These are phyloP conservation scores for Lachnum nothofagi DNA, from an alignment of 2,329 filamentous ascomycete genomes.

Conservation along the genomic window DNA sequence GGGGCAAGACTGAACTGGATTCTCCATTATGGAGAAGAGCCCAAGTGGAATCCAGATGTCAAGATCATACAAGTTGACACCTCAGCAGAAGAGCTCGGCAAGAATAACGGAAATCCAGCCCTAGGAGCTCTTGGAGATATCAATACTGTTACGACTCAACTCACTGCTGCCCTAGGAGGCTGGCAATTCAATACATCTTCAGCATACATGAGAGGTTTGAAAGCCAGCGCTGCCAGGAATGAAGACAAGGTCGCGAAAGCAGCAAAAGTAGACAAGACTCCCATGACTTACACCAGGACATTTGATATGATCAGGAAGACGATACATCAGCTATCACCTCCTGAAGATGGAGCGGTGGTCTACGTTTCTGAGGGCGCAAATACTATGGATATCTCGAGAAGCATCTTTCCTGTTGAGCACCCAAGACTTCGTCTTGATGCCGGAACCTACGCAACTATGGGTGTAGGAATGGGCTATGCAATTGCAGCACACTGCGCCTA, in stretches of 20 bases:
- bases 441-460: conserved; percentile 56
- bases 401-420: conserved; percentile 48
- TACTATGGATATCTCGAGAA: conserved; percentile 57
- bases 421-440: conserved; percentile 53
- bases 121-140: conserved; percentile 50
- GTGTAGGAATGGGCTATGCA: conserved; percentile 52
- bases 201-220: conserved; percentile 33
- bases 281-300: conserved; percentile 46
- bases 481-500: conserved; percentile 53
- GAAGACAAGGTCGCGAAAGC: conserved; percentile 40
- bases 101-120: conserved; percentile 43
- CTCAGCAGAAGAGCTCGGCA: conserved; percentile 42
- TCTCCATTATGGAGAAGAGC: conserved; percentile 49
- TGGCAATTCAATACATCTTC: conserved; percentile 41
- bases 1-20: conserved; percentile 56
- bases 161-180: conserved; percentile 37
- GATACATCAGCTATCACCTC: conserved; percentile 42
- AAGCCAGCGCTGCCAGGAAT: conserved; percentile 41
- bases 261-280: conserved; percentile 37
- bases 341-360: conserved; percentile 43
- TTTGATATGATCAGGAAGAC: conserved; percentile 49
- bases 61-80: conserved; percentile 53
- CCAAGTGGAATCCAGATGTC: conserved; percentile 47
- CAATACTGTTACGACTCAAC: conserved; percentile 43
- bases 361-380: conserved; percentile 56